phyloP scores from a whole-genome alignment of 352 stramenopile species.

The Phytophthora pisi region DNA sequence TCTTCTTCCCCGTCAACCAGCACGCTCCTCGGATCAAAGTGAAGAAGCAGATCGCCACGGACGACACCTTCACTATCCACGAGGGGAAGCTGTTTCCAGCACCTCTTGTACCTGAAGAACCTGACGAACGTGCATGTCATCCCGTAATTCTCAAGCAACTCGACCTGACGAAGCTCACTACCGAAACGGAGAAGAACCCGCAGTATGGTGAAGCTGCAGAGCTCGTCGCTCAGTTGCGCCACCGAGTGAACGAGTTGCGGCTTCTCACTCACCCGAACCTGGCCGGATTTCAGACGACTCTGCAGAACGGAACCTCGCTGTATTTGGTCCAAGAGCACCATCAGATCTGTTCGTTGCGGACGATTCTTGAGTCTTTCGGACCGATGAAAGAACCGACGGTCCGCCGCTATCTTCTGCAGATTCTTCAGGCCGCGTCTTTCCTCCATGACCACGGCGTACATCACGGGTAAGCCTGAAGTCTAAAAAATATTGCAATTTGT shows the following conservation, averaged over 20 bases:
- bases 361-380: constrained; percentile 72
- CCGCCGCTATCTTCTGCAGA: constrained; percentile 64
- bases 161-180: constrained; percentile 9
- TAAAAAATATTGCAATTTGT: background rate
- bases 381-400: constrained; percentile 78
- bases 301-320: constrained; percentile 38
- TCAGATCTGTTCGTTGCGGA: constrained; percentile 56
- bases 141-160: constrained; percentile 29
- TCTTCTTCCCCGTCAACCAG: constrained; percentile 55
- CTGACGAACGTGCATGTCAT: background rate
- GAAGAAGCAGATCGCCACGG: constrained; percentile 18
- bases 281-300: constrained; percentile 40
- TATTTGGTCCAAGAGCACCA: constrained; percentile 45
- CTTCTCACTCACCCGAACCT: constrained; percentile 57
- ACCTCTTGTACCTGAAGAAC: constrained; percentile 11
- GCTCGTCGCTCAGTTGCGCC: constrained; percentile 26
- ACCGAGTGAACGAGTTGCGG: constrained; percentile 44
- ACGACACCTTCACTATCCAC: constrained; percentile 29
- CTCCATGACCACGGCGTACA: constrained; percentile 51
- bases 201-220: constrained; percentile 6
- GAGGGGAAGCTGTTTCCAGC: constrained; percentile 17
- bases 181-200: constrained; percentile 7
- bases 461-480: constrained; percentile 43
- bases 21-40: constrained; percentile 19
- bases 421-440: constrained; percentile 56